Base-by-base conservation (phyloP, 2,329 filamentous ascomycete genomes). In the Fusarium sublunatum region DNA sequence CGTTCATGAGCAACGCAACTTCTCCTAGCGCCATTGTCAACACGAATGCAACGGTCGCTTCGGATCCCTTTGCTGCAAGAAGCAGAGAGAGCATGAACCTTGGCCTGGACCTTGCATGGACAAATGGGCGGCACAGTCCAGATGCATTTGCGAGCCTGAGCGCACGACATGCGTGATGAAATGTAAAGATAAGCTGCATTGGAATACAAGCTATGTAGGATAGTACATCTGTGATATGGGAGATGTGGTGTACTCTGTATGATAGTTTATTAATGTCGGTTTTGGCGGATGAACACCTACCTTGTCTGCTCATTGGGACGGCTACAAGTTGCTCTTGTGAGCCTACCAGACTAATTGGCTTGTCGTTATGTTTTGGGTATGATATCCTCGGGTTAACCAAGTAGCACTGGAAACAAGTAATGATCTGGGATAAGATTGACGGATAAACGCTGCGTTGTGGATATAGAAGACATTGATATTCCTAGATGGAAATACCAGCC, bases 141-240 rank as follows among this genome's bases (percentile, higher is more conserved):
- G 91, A 93, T 75, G 91, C 91, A 12, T 93, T 93, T 81, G 87
- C 90, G 3, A 91, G 88, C 46, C 78, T 93, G 63, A 92, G 89
- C 70, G 86, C 89, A 48, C 79, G 84, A 65, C 82, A 84, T 70
- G 77, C 73, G 71, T 82, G 68, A 77, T 71, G 53, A 74, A 64
- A 76, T 58, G 57, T 65, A 35, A 57, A 32, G 6, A 46, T 22
- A 52, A 43, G 25, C 38, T 44, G 49, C 22, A 43, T 55, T 58
- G 61, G 49, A 41, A 64, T 59, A 64, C 45, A 44, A 57, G 47
- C 55, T 61, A 44, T 45, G 41, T 54, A 61, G 65, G 66, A 67
- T 65, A 70, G 53, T 66, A 62, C 54, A 69, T 59, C 64, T 46
- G 40, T 35, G 60, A 61, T 25, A 45, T 50, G 63, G 58, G 28